phyloP scores from a whole-genome alignment of 768 basidiomycete genomes.

The Trichaptum fuscoviolaceum region DNA sequence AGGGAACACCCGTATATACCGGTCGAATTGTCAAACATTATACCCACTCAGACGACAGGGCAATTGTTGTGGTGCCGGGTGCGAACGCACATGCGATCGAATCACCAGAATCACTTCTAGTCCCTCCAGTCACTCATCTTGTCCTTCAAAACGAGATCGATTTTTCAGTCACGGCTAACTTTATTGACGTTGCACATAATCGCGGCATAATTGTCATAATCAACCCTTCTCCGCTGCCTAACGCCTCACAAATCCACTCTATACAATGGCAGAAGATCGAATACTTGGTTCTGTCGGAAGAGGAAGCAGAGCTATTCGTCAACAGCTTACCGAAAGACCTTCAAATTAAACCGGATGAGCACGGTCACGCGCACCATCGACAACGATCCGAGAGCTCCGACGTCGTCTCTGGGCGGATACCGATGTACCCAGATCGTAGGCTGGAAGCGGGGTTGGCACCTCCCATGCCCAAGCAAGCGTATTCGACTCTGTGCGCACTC shows the following conservation, averaged over 20 bases:
- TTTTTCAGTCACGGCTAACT: not conserved
- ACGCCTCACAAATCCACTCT: not conserved
- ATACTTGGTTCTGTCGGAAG: not conserved
- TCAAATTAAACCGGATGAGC: not conserved
- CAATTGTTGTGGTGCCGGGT: not conserved
- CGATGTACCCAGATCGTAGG: not conserved
- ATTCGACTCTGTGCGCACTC: not conserved
- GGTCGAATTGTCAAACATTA: constrained; percentile 1
- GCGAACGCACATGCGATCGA: not conserved
- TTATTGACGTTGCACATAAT: not conserved
- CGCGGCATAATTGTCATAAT: not conserved
- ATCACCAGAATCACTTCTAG: not conserved
- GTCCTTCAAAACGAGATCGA: constrained; percentile 1
- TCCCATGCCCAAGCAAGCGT: constrained; percentile 2
- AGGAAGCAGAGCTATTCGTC: not conserved
- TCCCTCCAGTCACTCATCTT: constrained; percentile 4
- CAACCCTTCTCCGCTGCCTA: not conserved
- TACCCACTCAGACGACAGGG: not conserved
- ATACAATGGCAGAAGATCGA: not conserved
- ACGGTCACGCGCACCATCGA: not conserved
- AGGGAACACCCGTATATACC: constrained; percentile 1
- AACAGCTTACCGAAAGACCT: not conserved
- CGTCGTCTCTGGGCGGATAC: not conserved
- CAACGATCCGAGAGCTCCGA: not conserved
- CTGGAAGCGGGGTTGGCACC: not conserved